Base-by-base conservation (phyloP, 345 rosid genomes). In the Brassica juncea region DNA sequence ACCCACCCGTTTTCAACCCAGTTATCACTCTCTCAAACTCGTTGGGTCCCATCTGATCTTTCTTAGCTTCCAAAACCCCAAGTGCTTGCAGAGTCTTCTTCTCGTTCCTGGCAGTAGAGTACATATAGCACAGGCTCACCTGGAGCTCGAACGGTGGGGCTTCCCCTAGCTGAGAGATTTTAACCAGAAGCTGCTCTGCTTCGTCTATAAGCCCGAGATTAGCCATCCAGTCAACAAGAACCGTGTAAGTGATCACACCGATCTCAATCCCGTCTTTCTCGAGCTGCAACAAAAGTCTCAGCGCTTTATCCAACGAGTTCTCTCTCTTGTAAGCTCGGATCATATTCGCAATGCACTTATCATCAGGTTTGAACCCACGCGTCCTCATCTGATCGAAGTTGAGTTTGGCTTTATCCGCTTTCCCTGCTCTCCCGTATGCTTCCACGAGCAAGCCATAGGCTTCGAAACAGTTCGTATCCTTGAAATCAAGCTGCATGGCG, bases 21-120 rank as follows among this genome's bases (percentile, higher is more conserved):
- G 69, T 61, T 71, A 89, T 79, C 54, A 87, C 82, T 77, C 82
- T 91, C 73, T 88, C 90, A 73, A 93, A 90, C 37, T 95, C 94
- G 8, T 34, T 30, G 0, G 81, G 64, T 28, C 77, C 81, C 85
- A 95, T 32, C 84, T 90, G 88, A 31, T 84, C 88, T 75, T 66
- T 77, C 83, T 80, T 85, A 34, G 82, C 69, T 85, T 84, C 89
- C 82, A 86, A 82, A 69, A 85, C 88, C 54, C 92, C 92, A 30
- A 91, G 87, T 54, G 89, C 83, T 82, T 91, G 94, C 65, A 91
- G 91, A 58, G 94, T 85, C 89, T 91, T 93, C 88, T 86, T 93
- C 91, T 95, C 97, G 6, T 83, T 34, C 64, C 84, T 67, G 0
- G 84, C 85, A 75, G 82, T 84, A 0, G 94, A 80, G 76, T 95